Evolutionary conservation across 441 rosid genomes (phyloP), one percentile per base, ranked within the genome.

Genomic region (Euphorbia schlechtendalii): DNA sequence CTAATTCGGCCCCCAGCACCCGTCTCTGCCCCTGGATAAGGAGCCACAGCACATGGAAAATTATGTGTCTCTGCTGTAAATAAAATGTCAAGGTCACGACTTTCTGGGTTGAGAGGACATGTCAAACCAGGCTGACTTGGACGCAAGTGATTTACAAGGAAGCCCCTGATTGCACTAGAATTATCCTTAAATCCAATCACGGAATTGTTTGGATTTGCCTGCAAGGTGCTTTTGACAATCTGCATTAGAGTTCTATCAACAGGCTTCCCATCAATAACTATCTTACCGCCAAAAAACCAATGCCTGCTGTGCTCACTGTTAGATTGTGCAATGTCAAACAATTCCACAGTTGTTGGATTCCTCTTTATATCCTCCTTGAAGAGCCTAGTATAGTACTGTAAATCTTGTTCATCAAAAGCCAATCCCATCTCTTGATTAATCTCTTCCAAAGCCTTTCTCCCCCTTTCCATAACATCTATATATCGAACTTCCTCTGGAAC

Each of bases 11-110:
- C 99, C 40, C 99, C 99, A 25, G 93, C 95, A 57, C 97, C 99
- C 0, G 99, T 93, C 80, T 93, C 97, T 55, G 99, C 96, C 34
- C 99, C 99, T 63, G 99, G 99, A 63, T 90, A 90, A 57, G 99
- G 96, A 55, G 99, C 99, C 73, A 93, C 99, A 20, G 97, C 99
- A 77, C 99, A 93, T 38, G 97, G 99, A 77, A 90, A 90, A 73
- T 93, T 93, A 80, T 93, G 99, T 0, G 96, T 93, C 77, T 93
- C 97, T 1, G 97, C 99, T 4, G 99, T 90, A 70, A 90, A 90
- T 73, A 93, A 73, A 65, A 93, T 79, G 77, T 93, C 97, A 41
- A 90, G 87, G 63, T 83, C 92, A 59, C 71, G 75, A 58, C 70
- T 67, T 32, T 70, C 66, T 68, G 77, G 73, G 65, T 73, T 72